Evolutionary conservation across 140 eudicot species (phyloP).

Genomic region (Senecio squalidus): DNA sequence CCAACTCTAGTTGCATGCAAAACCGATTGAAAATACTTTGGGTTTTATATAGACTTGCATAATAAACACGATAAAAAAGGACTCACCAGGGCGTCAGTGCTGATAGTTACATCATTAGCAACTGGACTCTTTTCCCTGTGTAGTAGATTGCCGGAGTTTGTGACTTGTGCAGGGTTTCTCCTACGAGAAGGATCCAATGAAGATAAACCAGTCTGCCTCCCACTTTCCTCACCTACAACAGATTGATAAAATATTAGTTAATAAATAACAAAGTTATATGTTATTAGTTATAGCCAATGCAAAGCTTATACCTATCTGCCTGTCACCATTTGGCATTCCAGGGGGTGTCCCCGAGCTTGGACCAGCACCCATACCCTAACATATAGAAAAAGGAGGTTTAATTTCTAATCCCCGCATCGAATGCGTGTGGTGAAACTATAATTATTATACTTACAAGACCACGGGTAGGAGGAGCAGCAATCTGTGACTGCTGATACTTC

Average conservation of each 20-base stretch:
- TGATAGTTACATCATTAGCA: slow-evolving; percentile 56
- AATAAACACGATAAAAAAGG: neutral
- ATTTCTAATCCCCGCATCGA: neutral
- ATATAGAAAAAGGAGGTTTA: slow-evolving; percentile 11
- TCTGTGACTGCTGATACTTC: slow-evolving; percentile 77
- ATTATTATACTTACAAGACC: slow-evolving; percentile 44
- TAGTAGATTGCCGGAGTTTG: slow-evolving; percentile 47
- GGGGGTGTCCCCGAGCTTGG: slow-evolving; percentile 80
- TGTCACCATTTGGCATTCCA: slow-evolving; percentile 36
- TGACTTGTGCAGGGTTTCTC: slow-evolving; percentile 44
- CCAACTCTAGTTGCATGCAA: neutral
- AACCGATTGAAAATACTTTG: neutral
- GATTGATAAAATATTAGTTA: neutral
- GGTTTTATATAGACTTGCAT: neutral
- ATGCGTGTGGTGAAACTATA: neutral
- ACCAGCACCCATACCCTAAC: slow-evolving; percentile 69
- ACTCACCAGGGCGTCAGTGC: slow-evolving; percentile 78
- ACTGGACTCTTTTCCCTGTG: slow-evolving; percentile 68
- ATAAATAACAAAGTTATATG: no score
- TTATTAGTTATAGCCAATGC: no score
- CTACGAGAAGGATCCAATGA: slow-evolving; percentile 64
- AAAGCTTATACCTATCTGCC: neutral
- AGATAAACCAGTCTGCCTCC: slow-evolving; percentile 42
- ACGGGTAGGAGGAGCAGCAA: slow-evolving; percentile 56
- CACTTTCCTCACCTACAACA: slow-evolving; percentile 60